phyloP scores from a whole-genome alignment of 768 basidiomycete genomes.

The Mycena galericulata region DNA sequence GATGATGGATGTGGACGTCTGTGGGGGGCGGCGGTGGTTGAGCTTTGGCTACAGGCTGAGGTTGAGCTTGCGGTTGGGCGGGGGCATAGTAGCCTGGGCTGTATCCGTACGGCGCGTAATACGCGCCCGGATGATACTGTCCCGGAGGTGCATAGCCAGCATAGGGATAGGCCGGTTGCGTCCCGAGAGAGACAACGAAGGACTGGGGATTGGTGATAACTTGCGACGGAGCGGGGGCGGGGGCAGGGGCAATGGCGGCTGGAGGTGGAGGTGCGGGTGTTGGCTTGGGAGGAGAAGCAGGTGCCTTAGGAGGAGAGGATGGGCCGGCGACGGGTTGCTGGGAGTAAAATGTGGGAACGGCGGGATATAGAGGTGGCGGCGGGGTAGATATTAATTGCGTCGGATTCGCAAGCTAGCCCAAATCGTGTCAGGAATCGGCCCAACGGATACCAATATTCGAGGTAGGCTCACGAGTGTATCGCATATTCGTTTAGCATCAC shows the following conservation, averaged over 20 bases:
- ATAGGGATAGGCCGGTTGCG: slow-evolving; percentile 71
- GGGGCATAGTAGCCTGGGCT: slow-evolving; percentile 40
- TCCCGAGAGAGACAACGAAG: slow-evolving; percentile 76
- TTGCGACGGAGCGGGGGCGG: slow-evolving; percentile 48
- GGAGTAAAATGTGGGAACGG: slow-evolving; percentile 58
- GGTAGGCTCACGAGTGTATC: slow-evolving; percentile 71
- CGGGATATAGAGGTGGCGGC: slow-evolving; percentile 68
- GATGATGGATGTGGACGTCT: slow-evolving; percentile 40
- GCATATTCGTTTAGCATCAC: slow-evolving; percentile 82
- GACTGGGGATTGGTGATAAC: slow-evolving; percentile 80
- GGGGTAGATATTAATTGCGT: slow-evolving; percentile 75
- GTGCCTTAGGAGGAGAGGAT: slow-evolving; percentile 42
- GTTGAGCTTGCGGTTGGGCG: slow-evolving; percentile 5
- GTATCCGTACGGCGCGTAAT: slow-evolving; percentile 32
- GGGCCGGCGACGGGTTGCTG: slow-evolving; percentile 39
- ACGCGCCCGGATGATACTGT: slow-evolving; percentile 16
- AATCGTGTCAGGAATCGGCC: slow-evolving; percentile 29
- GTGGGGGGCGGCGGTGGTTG: slow-evolving; percentile 39
- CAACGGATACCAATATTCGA: neutral
- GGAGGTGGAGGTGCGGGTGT: slow-evolving; percentile 42
- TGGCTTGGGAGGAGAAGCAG: slow-evolving; percentile 43
- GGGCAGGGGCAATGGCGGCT: slow-evolving; percentile 44
- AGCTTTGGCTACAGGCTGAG: slow-evolving; percentile 32
- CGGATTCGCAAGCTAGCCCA: slow-evolving; percentile 76
- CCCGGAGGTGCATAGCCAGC: slow-evolving; percentile 39